Base-by-base conservation (phyloP, 2,329 filamentous ascomycete species). In the Rutstroemia sp. region DNA sequence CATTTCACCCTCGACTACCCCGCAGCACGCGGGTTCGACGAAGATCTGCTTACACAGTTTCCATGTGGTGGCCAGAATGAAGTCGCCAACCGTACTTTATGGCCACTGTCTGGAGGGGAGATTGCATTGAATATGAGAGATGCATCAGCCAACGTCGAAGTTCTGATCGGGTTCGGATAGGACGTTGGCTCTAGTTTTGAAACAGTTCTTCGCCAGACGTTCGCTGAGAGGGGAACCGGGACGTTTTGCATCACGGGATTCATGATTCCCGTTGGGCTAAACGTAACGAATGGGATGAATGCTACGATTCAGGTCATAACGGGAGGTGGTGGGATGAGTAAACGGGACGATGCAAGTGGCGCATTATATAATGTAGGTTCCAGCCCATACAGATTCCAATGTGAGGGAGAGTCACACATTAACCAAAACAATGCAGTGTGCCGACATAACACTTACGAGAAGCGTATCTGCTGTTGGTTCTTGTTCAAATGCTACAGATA, bases 271-370 rank as follows among this genome's bases (percentile, higher is more conserved):
- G 63, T 66, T 9, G 73, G 72, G 4, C 61, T 81, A 19, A 61
- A 61, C 42, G 75, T 78, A 51, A 71, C 69, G 21, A 82, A 87
- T 25, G 87, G 87, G 46, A 78, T 79, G 62, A 76, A 80, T 49
- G 87, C 79, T 10, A 86, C 83, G 12, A 75, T 92, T 55, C 88
- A 91, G 72, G 82, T 91, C 51, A 76, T 90, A 39, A 86, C 82
- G 2, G 76, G 83, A n/a, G 16, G 45, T 51, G 83, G 81, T 34
- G 76, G 81, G 40, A 74, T 74, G 3, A 78, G 17, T 3, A 42
- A 9, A 42, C 16, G 39, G 14, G n/a, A 7, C n/a, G 30, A 34
- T 8, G 17, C 19, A 17, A 27, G 75, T 25, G 78, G 77, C 25
- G 83, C 86, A 10, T 72, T 91, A 30, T 91, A 89, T 72, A 88